These are phyloP conservation scores for Brettanomyces anomalus DNA, from an alignment of 805 yeast genomes.

Conservation along the genomic window DNA sequence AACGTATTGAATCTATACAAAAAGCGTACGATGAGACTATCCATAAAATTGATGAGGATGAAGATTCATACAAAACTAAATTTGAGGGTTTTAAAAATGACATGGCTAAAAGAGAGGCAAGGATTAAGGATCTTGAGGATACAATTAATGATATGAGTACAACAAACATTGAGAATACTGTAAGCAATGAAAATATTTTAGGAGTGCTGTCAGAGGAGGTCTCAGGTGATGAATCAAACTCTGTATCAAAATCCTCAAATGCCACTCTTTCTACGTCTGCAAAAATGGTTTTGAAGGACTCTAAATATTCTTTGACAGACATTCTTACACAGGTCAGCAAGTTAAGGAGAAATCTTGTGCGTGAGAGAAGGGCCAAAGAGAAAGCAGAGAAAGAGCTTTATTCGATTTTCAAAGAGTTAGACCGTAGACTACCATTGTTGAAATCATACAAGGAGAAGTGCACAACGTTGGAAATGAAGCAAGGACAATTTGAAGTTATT, in stretches of 20 bases:
- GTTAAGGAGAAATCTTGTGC: constrained; percentile 54
- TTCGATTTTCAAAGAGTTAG: constrained; percentile 65
- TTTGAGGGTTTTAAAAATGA: constrained; percentile 28
- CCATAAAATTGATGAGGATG: constrained; percentile 28
- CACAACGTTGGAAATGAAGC: constrained; percentile 43
- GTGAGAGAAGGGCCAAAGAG: constrained; percentile 65
- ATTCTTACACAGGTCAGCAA: constrained; percentile 55
- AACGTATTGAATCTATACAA: constrained; percentile 48
- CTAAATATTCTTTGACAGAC: constrained; percentile 55
- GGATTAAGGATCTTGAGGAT: constrained; percentile 33
- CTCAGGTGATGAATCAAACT: constrained; percentile 5
- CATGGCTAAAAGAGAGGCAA: constrained; percentile 28
- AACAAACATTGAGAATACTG: constrained; percentile 3
- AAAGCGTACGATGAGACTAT: constrained; percentile 32
- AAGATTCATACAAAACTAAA: constrained; percentile 27
- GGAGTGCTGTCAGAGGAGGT: constrained; percentile 10
- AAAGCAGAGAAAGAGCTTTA: constrained; percentile 64
- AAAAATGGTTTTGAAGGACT: constrained; percentile 37
- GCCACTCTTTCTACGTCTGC: constrained; percentile 46
- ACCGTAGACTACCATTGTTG: constrained; percentile 68
- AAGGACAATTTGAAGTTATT: constrained; percentile 44
- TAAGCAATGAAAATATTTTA: constrained; percentile 11
- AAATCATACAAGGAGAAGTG: constrained; percentile 57
- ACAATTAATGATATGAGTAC: constrained; percentile 35
- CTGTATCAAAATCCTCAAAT: neutral